These are phyloP conservation scores for Kockovaella imperatae DNA, from an alignment of 768 basidiomycete genomes.

Conservation along the genomic window DNA sequence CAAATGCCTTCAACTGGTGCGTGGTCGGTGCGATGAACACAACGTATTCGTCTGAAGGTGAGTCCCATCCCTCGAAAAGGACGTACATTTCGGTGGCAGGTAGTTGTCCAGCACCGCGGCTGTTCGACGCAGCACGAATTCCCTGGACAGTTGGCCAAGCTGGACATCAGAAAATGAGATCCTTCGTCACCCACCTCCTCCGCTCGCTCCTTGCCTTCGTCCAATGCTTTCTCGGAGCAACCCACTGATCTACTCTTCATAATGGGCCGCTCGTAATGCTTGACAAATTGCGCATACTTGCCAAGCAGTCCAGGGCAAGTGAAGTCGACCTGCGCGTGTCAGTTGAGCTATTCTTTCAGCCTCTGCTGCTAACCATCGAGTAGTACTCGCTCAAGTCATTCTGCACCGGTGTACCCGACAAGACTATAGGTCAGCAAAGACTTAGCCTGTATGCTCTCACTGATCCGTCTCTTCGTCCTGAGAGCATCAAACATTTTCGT, in stretches of 20 bases:
- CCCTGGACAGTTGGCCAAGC: constrained; percentile 66
- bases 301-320: constrained; percentile 84
- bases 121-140: constrained; percentile 85
- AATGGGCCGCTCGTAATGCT: constrained; percentile 78
- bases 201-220: constrained; percentile 67
- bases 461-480: constrained; percentile 66
- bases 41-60: constrained; percentile 82
- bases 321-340: constrained; percentile 63
- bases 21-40: constrained; percentile 84
- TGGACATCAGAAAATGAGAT: constrained; percentile 34
- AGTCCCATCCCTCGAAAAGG: no score
- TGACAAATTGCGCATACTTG: constrained; percentile 44
- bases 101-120: constrained; percentile 71
- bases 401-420: constrained; percentile 95
- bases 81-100: constrained; percentile 81
- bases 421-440: constrained; percentile 44
- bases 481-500: constrained; percentile 74
- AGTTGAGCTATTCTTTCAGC: neutral
- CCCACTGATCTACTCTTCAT: constrained; percentile 73
- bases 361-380: constrained; percentile 63
- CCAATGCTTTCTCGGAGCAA: constrained; percentile 61
- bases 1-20: constrained; percentile 74
- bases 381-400: constrained; percentile 94
- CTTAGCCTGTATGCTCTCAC: constrained; percentile 18
- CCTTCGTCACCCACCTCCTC: constrained; percentile 59